Conservation (phyloP, 257 asterid species). For the Apocynum venetum region DNA sequence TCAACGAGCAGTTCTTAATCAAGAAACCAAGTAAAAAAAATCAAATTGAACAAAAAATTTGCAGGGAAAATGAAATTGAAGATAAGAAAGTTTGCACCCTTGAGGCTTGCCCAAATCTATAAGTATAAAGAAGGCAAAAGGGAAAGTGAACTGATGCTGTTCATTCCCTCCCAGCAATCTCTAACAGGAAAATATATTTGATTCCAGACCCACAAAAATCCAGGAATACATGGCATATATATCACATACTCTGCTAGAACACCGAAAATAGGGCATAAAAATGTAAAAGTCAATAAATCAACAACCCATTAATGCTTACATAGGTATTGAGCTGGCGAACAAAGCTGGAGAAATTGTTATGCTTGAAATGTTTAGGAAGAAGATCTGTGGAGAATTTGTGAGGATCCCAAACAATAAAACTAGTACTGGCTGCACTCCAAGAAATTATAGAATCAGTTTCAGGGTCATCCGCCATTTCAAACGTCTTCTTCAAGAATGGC, state of each 20-base stretch:
- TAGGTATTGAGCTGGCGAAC: conserved; percentile 91
- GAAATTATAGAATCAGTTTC: conserved; percentile 63
- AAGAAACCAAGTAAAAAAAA: not conserved
- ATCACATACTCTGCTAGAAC: not conserved
- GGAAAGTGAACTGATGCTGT: not conserved
- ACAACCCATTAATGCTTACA: conserved; percentile 35
- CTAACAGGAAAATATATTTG: not conserved
- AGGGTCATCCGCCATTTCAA: conserved; percentile 88
- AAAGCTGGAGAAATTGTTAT: conserved; percentile 89
- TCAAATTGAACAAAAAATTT: not conserved
- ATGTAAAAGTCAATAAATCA: not conserved
- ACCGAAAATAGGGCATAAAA: not conserved
- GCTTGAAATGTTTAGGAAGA: conserved; percentile 86
- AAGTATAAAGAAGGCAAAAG: not conserved
- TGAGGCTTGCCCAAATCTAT: not conserved
- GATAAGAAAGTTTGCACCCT: not conserved
- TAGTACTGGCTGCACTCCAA: conserved; percentile 44
- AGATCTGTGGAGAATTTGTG: conserved; percentile 62
- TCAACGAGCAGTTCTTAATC: not conserved
- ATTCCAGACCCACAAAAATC: not conserved
- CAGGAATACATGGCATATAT: not conserved
- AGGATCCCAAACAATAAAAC: conserved; percentile 87
- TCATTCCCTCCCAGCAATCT: not conserved
- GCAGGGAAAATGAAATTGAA: not conserved
- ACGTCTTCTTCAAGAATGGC: conserved; percentile 84